A percentile compares a stretch with the other conserved stretches of the same genome.
These are phyloP conservation scores for Quercus phellos DNA, from an alignment of 331 rosid species.

Conservation along the genomic window DNA sequence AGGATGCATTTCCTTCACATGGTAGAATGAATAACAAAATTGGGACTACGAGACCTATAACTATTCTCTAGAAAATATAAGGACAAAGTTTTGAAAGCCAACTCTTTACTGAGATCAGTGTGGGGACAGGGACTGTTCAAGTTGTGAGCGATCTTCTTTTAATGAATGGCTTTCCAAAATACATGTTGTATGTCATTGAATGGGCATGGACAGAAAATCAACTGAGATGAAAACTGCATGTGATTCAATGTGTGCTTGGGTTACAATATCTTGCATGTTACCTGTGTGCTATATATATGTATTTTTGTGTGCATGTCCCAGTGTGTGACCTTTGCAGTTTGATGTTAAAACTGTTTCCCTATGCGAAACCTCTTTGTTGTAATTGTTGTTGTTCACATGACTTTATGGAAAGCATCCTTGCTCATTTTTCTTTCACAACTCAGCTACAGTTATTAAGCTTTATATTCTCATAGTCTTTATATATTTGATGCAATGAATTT, in stretches of 20 bases:
- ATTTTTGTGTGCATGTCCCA: neutral
- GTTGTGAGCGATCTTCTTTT: neutral
- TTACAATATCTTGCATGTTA: neutral
- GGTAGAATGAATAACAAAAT: constrained; percentile 3
- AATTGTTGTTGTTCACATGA: neutral
- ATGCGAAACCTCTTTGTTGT: constrained; percentile 10
- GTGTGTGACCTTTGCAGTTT: constrained; percentile 10
- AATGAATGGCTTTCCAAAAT: neutral
- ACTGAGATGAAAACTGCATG: neutral
- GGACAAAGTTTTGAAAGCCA: constrained; percentile 8
- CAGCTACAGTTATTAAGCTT: constrained; percentile 3
- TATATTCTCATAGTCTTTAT: constrained; percentile 15
- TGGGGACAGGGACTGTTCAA: constrained; percentile 1
- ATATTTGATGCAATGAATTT: constrained; percentile 18
- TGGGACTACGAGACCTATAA: constrained; percentile 7
- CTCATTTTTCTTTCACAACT: neutral
- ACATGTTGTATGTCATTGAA: neutral
- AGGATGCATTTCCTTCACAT: neutral
- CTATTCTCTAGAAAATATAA: constrained; percentile 1
- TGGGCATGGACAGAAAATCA: neutral
- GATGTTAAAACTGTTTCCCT: constrained; percentile 5
- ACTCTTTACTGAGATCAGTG: neutral
- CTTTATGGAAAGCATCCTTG: constrained; percentile 22
- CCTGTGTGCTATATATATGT: neutral
- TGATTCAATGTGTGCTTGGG: neutral